A percentile compares a stretch with the other conserved stretches of the same genome.
phyloP scores from a whole-genome alignment of 805 yeast genomes.

The Ogataea polymorpha region DNA sequence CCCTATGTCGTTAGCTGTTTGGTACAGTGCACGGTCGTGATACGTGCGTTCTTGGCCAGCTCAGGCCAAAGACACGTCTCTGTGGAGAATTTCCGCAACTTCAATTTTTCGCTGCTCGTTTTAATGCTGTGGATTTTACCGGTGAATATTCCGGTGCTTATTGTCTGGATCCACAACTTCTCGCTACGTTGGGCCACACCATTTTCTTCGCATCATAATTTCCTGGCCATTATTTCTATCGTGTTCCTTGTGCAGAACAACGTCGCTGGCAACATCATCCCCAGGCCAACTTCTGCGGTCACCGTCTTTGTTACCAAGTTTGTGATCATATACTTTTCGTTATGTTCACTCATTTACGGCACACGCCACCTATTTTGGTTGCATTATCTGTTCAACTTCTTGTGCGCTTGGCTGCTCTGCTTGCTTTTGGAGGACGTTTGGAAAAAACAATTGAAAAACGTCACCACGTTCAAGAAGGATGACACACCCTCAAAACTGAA shows the following conservation, averaged over 20 bases:
- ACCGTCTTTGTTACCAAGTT: slow-evolving; percentile 34
- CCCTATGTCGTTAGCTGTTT: slow-evolving; percentile 60
- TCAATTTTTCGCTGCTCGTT: slow-evolving; percentile 58
- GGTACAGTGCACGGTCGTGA: slow-evolving; percentile 54
- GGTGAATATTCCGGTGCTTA: slow-evolving; percentile 68
- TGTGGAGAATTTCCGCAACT: slow-evolving; percentile 46
- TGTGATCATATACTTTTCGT: slow-evolving; percentile 48
- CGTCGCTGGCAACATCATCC: slow-evolving; percentile 46
- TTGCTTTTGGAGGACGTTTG: slow-evolving; percentile 26
- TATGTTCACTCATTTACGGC: slow-evolving; percentile 71
- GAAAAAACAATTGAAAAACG: slow-evolving; percentile 15
- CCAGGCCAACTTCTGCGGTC: slow-evolving; percentile 30
- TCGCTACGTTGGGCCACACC: slow-evolving; percentile 79
- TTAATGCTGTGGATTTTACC: slow-evolving; percentile 78
- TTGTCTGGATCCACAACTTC: slow-evolving; percentile 80
- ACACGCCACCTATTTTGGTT: slow-evolving; percentile 81
- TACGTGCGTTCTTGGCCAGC: slow-evolving; percentile 31
- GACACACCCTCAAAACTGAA: slow-evolving; percentile 21
- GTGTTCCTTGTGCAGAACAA: slow-evolving; percentile 56
- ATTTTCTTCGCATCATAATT: slow-evolving; percentile 81
- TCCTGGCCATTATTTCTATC: slow-evolving; percentile 73
- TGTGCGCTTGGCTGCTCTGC: slow-evolving; percentile 50
- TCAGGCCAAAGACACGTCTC: slow-evolving; percentile 1
- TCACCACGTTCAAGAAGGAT: slow-evolving; percentile 15
- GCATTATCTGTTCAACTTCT: slow-evolving; percentile 68